Conservation (phyloP, 2,329 filamentous ascomycete species). For the Ceratocystis harringtonii region DNA sequence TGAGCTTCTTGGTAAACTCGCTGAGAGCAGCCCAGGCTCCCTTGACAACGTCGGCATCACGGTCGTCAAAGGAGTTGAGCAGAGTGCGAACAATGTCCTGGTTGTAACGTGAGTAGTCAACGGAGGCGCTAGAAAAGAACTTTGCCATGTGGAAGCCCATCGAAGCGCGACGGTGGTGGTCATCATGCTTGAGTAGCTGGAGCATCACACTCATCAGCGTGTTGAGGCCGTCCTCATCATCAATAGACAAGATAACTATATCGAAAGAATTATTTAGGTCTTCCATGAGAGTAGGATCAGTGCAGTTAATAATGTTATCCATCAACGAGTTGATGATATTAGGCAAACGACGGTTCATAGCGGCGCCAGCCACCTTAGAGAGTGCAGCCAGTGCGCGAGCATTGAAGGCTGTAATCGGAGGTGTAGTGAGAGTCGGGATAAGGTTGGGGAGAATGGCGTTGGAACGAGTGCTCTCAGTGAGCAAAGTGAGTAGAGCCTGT, state of each 20-base stretch:
- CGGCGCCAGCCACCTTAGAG: slow-evolving; percentile 74
- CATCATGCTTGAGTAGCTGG: slow-evolving; percentile 76
- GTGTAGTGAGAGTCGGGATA: slow-evolving; percentile 78
- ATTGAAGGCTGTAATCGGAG: slow-evolving; percentile 88
- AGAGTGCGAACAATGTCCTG: slow-evolving; percentile 85
- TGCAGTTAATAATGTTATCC: slow-evolving; percentile 71
- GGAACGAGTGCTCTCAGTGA: slow-evolving; percentile 83
- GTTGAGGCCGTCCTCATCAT: slow-evolving; percentile 91
- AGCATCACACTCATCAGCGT: slow-evolving; percentile 90
- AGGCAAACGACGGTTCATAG: slow-evolving; percentile 81
- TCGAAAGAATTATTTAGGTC: slow-evolving; percentile 76
- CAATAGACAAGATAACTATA: slow-evolving; percentile 77
- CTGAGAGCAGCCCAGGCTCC: slow-evolving; percentile 75
- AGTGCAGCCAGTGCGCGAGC: slow-evolving; percentile 85
- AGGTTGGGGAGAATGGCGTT: slow-evolving; percentile 96
- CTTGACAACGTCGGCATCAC: slow-evolving; percentile 71
- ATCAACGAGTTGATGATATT: slow-evolving; percentile 86
- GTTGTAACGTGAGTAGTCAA: slow-evolving; percentile 92
- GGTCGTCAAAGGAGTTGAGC: slow-evolving; percentile 82
- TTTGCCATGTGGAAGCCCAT: slow-evolving; percentile 67
- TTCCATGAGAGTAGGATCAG: slow-evolving; percentile 54
- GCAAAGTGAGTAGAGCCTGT: slow-evolving; percentile 77
- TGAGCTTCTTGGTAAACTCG: slow-evolving; percentile 74
- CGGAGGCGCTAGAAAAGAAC: slow-evolving; percentile 66
- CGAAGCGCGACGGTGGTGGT: slow-evolving; percentile 66